A percentile compares a stretch with the other conserved stretches of the same genome.
phyloP scores from a whole-genome alignment of 75 land plant genomes.

The Sequoia sempervirens region DNA sequence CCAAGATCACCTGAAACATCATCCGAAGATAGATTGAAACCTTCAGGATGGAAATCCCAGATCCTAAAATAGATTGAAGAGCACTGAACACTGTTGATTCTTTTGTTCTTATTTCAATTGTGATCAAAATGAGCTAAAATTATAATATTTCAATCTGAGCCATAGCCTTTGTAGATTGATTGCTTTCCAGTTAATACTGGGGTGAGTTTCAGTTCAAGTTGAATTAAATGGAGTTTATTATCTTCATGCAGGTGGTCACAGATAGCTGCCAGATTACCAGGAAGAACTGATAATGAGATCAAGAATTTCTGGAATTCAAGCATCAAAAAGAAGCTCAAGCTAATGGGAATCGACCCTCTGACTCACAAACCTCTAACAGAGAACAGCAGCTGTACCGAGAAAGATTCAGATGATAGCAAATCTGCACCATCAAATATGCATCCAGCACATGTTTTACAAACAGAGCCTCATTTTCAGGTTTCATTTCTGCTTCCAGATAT shows the following conservation, averaged over 20 bases:
- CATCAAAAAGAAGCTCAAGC: constrained; percentile 25
- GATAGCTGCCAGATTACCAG: constrained; percentile 24
- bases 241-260: constrained; percentile 17
- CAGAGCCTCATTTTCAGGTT: not conserved
- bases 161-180: no score
- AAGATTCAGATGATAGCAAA: not conserved
- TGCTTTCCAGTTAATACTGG: not conserved
- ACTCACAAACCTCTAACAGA: constrained; percentile 10
- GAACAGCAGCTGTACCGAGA: not conserved
- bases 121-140: no score
- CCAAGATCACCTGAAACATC: no score
- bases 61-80: no score
- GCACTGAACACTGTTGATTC: no score
- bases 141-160: no score
- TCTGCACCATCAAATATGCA: not conserved
- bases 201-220: not conserved
- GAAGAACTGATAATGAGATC: constrained; percentile 11
- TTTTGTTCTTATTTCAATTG: no score
- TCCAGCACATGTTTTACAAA: not conserved
- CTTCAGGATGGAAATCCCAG: no score
- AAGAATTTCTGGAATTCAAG: constrained; percentile 28
- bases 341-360: constrained; percentile 19
- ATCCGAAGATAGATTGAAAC: no score
- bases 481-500: not conserved
- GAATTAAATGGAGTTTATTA: not conserved